Base-by-base conservation (phyloP, 2,329 filamentous ascomycete genomes). In the Aureobasidium mangrovei region DNA sequence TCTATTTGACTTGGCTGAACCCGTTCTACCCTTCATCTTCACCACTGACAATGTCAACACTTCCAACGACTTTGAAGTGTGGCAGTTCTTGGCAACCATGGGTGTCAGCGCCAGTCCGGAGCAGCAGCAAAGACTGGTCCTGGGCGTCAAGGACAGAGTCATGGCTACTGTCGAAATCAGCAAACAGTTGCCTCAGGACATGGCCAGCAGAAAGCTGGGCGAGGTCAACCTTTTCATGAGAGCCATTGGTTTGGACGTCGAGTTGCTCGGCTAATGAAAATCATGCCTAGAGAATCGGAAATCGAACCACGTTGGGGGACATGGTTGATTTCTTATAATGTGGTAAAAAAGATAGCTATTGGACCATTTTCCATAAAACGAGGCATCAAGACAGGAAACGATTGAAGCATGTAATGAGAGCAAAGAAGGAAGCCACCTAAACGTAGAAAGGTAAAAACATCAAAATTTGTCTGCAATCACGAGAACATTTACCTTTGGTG, bases 141-240 rank as follows among this genome's bases (percentile, higher is more conserved):
- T 96, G 64, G 91, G 90, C 39, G 93, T 98, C 62, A 98, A 97
- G 80, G 93, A 98, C 65, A 85, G 91, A 53, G 93, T 98, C 56
- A 94, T 97, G 81, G 91, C 95, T 67, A 97, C 93, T 0, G 89
- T 98, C 8, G 77, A 80, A 31, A 82, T 95, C 51, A 86, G 88
- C 64, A 96, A 95, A 77, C 91, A 88, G 1, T 77, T 98, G 33
- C 91, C 93, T 18, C 79, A 84, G 12, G 86, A 93, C 55, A 88
- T 97, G 83, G 84, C 87, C 9, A 83, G 83, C 57, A 84, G 88
- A 67, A 84, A 91, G 57, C 76, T 95, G 56, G 85, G 86, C 56
- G 95, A 95, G 66, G 93, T 98, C 61, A 98, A 98, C 68, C 74
- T 98, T 54, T 98, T 98, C 70, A 96, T 98, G 91, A 86, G 90